Evolutionary conservation across 768 basidiomycete species (phyloP).

Genomic region (Boletus bicolor): DNA sequence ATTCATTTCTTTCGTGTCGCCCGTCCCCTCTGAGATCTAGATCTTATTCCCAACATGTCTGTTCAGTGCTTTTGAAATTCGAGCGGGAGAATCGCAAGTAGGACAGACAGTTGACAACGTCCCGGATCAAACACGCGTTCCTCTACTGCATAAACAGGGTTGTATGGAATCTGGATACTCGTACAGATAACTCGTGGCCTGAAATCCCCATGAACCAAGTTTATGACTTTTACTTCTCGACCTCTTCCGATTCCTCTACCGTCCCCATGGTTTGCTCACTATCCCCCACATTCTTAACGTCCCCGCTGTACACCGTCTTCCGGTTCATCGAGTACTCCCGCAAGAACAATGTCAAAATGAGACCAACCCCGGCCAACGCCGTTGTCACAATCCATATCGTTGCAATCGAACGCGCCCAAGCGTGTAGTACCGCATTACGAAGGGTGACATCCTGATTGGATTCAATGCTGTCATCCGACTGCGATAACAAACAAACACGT

Average conservation of each 20-base stretch:
- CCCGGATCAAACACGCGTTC: neutral
- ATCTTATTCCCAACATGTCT: neutral
- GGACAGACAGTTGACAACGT: neutral
- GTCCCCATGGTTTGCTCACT: neutral
- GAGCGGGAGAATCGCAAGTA: neutral
- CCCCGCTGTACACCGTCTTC: slow-evolving; percentile 39
- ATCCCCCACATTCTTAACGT: slow-evolving; percentile 21
- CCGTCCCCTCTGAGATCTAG: neutral
- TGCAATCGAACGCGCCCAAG: slow-evolving; percentile 60
- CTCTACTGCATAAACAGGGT: neutral
- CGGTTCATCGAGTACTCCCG: slow-evolving; percentile 59
- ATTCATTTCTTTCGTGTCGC: neutral
- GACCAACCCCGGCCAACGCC: slow-evolving; percentile 51
- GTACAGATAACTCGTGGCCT: neutral
- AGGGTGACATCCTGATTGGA: slow-evolving; percentile 43
- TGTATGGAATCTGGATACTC: too few species aligned
- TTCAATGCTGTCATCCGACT: neutral
- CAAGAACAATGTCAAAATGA: slow-evolving; percentile 51
- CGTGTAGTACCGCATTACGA: slow-evolving; percentile 52
- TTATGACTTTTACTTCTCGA: neutral
- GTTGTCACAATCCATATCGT: slow-evolving; percentile 65
- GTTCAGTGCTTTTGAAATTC: neutral
- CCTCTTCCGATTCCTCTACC: neutral
- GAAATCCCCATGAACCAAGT: neutral
- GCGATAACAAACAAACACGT: neutral